Conservation (phyloP, 2,329 filamentous ascomycete genomes). For the Phialophora verrucosa region DNA sequence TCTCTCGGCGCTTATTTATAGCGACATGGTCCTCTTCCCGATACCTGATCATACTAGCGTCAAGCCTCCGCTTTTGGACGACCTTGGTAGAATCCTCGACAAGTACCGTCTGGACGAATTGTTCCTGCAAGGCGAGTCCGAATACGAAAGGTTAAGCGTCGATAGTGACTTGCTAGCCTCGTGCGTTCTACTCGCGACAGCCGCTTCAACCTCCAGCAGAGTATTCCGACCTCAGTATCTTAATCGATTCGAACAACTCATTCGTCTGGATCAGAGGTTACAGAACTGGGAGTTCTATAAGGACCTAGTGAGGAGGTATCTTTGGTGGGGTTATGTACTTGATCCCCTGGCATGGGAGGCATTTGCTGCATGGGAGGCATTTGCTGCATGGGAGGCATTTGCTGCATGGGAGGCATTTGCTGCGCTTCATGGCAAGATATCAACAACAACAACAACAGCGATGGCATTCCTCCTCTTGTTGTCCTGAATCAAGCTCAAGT, state of each 20-base stretch:
- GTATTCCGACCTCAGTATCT: not conserved
- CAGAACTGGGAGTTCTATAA: not conserved
- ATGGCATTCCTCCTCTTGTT: too few species aligned
- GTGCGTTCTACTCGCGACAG: not conserved
- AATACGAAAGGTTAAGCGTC: not conserved
- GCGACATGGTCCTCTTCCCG: slow-evolving; percentile 8
- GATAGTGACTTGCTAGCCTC: not conserved
- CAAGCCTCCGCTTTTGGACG: not conserved
- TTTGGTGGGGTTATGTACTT: slow-evolving; percentile 6
- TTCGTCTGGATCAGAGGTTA: not conserved
- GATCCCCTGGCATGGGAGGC: slow-evolving; percentile 1
- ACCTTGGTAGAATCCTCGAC: slow-evolving; percentile 3
- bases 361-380: too few species aligned
- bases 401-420: not conserved
- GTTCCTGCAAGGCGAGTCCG: not conserved
- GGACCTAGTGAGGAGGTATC: not conserved
- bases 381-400: too few species aligned
- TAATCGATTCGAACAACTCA: not conserved
- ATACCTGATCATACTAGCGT: not conserved
- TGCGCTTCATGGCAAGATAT: not conserved
- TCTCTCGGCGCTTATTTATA: slow-evolving; percentile 2
- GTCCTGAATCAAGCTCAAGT: too few species aligned
- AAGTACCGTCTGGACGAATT: not conserved
- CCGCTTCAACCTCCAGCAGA: not conserved
- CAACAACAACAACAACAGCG: too few species aligned